Percentiles rank a stretch among this genome's conserved stretches.
These are phyloP conservation scores for sweet orange (Citrus sinensis) DNA, from an alignment of 345 rosid genomes.

Conservation along the genomic window DNA sequence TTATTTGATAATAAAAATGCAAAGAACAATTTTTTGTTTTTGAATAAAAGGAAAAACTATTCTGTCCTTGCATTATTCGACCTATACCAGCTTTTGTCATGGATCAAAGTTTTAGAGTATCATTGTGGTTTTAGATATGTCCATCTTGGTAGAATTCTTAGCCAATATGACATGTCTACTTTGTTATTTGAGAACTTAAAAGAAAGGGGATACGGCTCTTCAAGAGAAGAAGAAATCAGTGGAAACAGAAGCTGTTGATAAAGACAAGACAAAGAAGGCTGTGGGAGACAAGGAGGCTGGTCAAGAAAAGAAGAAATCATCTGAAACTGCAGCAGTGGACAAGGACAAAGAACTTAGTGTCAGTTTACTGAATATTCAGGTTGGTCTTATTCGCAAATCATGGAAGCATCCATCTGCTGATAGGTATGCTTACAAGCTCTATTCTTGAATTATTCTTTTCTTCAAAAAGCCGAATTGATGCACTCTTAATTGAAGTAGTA, in stretches of 20 bases:
- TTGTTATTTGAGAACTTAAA: conserved; percentile 26
- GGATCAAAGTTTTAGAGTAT: not conserved
- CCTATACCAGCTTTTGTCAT: not conserved
- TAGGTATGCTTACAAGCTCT: conserved; percentile 52
- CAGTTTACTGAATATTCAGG: conserved; percentile 80
- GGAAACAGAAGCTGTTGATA: conserved; percentile 49
- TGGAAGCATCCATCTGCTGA: conserved; percentile 99
- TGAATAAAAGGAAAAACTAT: not conserved
- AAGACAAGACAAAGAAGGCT: conserved; percentile 62
- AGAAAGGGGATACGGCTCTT: conserved; percentile 48
- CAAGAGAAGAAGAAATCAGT: conserved; percentile 64
- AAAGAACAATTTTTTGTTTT: not conserved
- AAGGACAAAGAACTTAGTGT: conserved; percentile 81
- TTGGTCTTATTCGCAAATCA: conserved; percentile 85
- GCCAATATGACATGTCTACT: conserved; percentile 2
- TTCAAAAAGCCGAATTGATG: not conserved
- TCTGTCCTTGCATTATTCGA: not conserved
- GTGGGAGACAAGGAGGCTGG: conserved; percentile 46
- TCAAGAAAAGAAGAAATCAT: conserved; percentile 62
- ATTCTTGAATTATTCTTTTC: conserved; percentile 6
- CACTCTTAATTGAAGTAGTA: not conserved
- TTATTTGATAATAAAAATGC: not conserved
- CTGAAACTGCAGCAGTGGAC: conserved; percentile 50
- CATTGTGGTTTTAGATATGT: not conserved
- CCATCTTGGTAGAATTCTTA: not conserved